Conservation (phyloP, 139 green algal genomes). For the Micromonas commoda region DNA sequence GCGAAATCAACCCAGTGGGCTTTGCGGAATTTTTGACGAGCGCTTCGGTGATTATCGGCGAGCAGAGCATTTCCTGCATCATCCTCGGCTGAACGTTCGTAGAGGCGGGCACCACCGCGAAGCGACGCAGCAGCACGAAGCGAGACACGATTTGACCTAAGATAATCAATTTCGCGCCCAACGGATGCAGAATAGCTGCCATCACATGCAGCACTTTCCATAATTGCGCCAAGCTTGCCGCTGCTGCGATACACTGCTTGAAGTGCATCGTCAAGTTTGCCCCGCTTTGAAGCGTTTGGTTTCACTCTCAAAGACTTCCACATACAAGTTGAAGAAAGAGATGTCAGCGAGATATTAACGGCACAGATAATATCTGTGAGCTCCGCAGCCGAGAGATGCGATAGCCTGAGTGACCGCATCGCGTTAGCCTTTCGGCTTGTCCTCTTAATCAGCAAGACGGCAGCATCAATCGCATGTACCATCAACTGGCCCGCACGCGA, state of each 20-base stretch:
- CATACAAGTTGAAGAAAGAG: not conserved
- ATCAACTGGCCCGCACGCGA: not conserved
- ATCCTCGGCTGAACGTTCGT: not conserved
- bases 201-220: too few species aligned
- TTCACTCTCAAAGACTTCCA: not conserved
- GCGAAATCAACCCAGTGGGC: not conserved
- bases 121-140: not conserved
- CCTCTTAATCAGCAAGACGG: not conserved
- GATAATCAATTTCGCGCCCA: not conserved
- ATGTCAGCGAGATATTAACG: not conserved
- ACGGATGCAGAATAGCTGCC: too few species aligned
- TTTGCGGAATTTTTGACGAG: not conserved
- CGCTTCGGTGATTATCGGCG: too few species aligned
- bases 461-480: not conserved
- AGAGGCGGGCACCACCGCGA: not conserved
- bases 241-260: not conserved
- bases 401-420: too few species aligned
- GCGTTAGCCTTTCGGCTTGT: not conserved
- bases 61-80: not conserved
- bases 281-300: not conserved
- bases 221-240: not conserved
- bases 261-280: not conserved
- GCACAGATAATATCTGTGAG: not conserved
- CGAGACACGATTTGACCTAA: not conserved
- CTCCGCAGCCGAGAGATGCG: not conserved